Evolutionary conservation across 768 basidiomycete genomes (phyloP).

Genomic region (Peribolospora baueri): DNA sequence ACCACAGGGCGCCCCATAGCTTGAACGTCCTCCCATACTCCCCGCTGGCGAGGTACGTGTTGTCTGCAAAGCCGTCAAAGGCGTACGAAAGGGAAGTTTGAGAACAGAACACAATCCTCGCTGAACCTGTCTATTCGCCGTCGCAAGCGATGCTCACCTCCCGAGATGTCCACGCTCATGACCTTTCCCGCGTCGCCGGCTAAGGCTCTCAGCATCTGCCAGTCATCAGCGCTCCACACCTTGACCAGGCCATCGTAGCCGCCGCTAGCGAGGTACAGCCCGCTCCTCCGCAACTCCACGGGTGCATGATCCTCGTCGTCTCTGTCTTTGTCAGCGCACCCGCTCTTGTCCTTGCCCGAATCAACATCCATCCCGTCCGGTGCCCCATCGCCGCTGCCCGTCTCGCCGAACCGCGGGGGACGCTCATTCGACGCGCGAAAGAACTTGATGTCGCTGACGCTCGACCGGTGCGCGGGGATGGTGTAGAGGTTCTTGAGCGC

Average conservation of each 20-base stretch:
- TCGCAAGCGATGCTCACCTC: conserved; percentile 20
- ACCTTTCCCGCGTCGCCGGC: conserved; percentile 94
- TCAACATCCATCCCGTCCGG: conserved; percentile 22
- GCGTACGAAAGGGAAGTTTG: neutral
- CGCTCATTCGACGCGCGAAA: conserved; percentile 31
- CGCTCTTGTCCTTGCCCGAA: conserved; percentile 23
- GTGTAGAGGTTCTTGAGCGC: conserved; percentile 79
- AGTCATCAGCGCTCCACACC: conserved; percentile 93
- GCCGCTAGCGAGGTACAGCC: conserved; percentile 72
- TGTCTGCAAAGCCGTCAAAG: conserved; percentile 1
- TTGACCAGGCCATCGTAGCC: conserved; percentile 92
- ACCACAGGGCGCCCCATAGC: neutral
- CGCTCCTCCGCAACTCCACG: conserved; percentile 49
- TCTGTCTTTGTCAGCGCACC: neutral
- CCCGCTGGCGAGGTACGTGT: conserved; percentile 6
- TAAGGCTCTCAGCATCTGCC: conserved; percentile 69
- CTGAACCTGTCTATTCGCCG: too few relatives aligned
- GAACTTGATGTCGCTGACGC: conserved; percentile 85
- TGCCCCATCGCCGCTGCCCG: conserved; percentile 11
- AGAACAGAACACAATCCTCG: neutral
- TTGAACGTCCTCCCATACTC: conserved; percentile 8
- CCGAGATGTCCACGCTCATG: conserved; percentile 83
- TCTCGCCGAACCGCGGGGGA: neutral
- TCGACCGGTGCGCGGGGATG: conserved; percentile 84
- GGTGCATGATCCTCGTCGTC: conserved; percentile 11